phyloP scores from a whole-genome alignment of 2,329 filamentous ascomycete species.

The Stemphylium lycopersici region DNA sequence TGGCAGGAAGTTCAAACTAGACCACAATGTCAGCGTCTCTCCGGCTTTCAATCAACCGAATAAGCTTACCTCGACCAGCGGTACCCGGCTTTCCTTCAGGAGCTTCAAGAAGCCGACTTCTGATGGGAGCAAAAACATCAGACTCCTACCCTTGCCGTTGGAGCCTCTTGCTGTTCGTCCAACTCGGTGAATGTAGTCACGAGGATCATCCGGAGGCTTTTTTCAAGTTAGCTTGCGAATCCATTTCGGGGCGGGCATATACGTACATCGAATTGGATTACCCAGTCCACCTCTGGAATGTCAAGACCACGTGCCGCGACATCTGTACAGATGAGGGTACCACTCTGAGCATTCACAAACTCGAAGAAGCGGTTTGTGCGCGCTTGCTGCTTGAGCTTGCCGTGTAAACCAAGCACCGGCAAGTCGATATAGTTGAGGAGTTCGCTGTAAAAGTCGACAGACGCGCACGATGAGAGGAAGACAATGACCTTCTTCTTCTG shows the following conservation, averaged over 20 bases:
- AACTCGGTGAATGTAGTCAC: constrained; percentile 76
- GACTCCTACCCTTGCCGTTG: constrained; percentile 80
- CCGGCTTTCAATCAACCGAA: too few relatives aligned
- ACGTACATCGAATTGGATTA: constrained; percentile 71
- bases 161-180: constrained; percentile 89
- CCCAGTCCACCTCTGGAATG: constrained; percentile 95
- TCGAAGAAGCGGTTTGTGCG: constrained; percentile 99
- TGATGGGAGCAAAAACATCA: constrained; percentile 91
- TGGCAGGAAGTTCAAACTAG: constrained; percentile 84
- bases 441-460: constrained; percentile 94
- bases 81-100: constrained; percentile 88
- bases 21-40: background rate
- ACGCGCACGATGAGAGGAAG: constrained; percentile 86
- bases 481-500: constrained; percentile 97
- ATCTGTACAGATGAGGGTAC: constrained; percentile 93
- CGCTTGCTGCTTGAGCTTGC: constrained; percentile 97
- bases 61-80: constrained; percentile 71
- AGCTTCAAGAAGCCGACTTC: constrained; percentile 93
- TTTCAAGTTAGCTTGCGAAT: constrained; percentile 1
- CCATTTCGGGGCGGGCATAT: background rate
- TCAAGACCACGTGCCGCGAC: constrained; percentile 94
- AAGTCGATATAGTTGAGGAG: constrained; percentile 97
- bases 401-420: constrained; percentile 83
- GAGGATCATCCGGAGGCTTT: constrained; percentile 74
- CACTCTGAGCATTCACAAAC: constrained; percentile 83